phyloP scores from a whole-genome alignment of 208 protist genomes.

The Trichomonas gallinae region DNA sequence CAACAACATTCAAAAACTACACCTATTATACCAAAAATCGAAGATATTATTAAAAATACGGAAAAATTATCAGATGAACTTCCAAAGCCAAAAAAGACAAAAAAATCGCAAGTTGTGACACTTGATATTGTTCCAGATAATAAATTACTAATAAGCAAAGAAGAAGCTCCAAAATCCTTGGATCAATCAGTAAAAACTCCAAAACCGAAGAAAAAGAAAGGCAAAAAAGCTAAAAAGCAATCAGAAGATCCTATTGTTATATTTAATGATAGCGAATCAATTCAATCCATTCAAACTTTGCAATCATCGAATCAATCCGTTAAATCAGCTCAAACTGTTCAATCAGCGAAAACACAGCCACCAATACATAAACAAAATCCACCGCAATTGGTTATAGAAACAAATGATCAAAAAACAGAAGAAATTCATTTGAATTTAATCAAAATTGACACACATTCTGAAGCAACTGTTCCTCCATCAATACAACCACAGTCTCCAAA shows the following conservation, averaged over 20 bases:
- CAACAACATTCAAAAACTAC: not conserved
- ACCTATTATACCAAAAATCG: not conserved
- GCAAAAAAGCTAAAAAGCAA: not conserved
- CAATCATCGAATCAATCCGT: not conserved
- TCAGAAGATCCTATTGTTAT: not conserved
- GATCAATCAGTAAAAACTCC: not conserved
- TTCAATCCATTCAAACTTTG: not conserved
- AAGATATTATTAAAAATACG: not conserved
- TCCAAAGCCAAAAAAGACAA: not conserved
- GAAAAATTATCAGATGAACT: not conserved
- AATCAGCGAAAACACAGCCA: not conserved
- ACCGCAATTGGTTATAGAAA: not conserved
- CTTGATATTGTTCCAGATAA: not conserved
- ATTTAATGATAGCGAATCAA: not conserved
- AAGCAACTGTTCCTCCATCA: no score
- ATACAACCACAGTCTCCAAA: no score
- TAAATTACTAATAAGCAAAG: not conserved
- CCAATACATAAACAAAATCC: not conserved
- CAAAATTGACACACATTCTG: no score
- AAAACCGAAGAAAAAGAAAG: not conserved
- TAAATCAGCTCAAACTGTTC: not conserved
- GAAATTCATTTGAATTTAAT: no score
- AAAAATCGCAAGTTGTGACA: not conserved
- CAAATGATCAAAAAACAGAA: no score
- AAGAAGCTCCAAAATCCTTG: not conserved